Evolutionary conservation across 2,329 filamentous ascomycete genomes (phyloP).

Genomic region (Aspergillus quadrilineatus): DNA sequence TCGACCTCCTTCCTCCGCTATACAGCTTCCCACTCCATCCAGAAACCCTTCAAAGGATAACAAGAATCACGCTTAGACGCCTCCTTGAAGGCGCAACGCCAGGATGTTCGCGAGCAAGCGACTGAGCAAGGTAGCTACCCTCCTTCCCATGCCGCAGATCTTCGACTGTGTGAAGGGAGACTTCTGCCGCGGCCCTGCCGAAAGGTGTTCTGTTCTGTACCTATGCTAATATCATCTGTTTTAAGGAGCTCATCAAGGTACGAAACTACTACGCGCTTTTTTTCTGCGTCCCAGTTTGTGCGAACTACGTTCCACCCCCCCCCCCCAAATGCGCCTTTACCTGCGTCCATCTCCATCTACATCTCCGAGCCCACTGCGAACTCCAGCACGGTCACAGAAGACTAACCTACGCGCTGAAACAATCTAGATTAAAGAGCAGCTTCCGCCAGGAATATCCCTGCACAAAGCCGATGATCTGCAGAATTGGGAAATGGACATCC

Average conservation of each 20-base stretch:
- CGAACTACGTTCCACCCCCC: neutral
- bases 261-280: neutral
- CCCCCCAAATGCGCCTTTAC: neutral
- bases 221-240: slow-evolving; percentile 23
- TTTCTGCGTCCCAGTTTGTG: neutral
- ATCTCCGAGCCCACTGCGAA: too few relatives aligned
- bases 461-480: slow-evolving; percentile 78
- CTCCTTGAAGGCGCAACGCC: neutral
- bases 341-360: too few relatives aligned
- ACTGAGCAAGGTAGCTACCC: slow-evolving; percentile 44
- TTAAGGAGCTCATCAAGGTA: slow-evolving; percentile 58
- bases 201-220: neutral
- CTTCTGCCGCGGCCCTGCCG: too few relatives aligned
- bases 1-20: neutral
- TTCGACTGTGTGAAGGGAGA: too few relatives aligned
- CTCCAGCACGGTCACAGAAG: too few relatives aligned
- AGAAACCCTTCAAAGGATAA: neutral
- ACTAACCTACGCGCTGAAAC: neutral
- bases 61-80: neutral
- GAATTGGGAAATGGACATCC: slow-evolving; percentile 90
- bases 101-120: slow-evolving; percentile 54
- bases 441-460: slow-evolving; percentile 71
- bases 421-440: slow-evolving; percentile 55
- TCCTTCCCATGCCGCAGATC: too few relatives aligned
- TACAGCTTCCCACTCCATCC: neutral